Evolutionary conservation across 768 basidiomycete species (phyloP).

Genomic region (Tephrocybe sp.): DNA sequence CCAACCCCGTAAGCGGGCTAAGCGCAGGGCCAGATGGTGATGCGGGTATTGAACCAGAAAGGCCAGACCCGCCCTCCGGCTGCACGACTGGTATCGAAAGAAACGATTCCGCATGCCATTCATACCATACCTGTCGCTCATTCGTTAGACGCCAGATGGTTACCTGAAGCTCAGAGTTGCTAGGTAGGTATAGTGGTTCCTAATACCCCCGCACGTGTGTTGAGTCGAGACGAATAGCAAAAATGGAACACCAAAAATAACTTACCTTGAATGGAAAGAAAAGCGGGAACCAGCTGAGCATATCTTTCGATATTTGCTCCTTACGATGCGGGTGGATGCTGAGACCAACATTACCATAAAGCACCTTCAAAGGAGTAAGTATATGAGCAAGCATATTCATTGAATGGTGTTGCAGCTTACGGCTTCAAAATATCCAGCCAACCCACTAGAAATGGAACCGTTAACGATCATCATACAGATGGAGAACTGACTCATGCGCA

Average conservation of each 20-base stretch:
- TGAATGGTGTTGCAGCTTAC: constrained; percentile 22
- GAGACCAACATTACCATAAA: constrained; percentile 87
- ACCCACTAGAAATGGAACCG: constrained; percentile 43
- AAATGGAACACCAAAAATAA: neutral
- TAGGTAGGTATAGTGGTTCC: constrained; percentile 93
- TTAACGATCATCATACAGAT: neutral
- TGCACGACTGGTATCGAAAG: constrained; percentile 52
- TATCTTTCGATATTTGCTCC: constrained; percentile 85
- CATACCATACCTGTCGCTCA: constrained; percentile 93
- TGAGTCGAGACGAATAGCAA: neutral
- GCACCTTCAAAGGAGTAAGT: constrained; percentile 31
- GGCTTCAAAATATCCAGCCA: constrained; percentile 97
- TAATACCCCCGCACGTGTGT: constrained; percentile 25
- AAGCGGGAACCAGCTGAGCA: constrained; percentile 99
- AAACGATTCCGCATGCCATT: constrained; percentile 96
- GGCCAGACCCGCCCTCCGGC: constrained; percentile 1
- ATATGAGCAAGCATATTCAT: neutral
- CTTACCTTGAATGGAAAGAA: constrained; percentile 87
- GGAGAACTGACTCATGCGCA: constrained; percentile 23
- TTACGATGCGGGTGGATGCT: constrained; percentile 93
- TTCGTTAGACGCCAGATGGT: constrained; percentile 94
- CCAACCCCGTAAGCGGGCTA: constrained; percentile 61
- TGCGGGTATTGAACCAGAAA: constrained; percentile 3
- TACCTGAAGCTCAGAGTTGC: constrained; percentile 88
- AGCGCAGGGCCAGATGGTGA: constrained; percentile 28